These are phyloP conservation scores for Paraphoma chrysanthemicola DNA, from an alignment of 2,329 filamentous ascomycete genomes.

Conservation along the genomic window DNA sequence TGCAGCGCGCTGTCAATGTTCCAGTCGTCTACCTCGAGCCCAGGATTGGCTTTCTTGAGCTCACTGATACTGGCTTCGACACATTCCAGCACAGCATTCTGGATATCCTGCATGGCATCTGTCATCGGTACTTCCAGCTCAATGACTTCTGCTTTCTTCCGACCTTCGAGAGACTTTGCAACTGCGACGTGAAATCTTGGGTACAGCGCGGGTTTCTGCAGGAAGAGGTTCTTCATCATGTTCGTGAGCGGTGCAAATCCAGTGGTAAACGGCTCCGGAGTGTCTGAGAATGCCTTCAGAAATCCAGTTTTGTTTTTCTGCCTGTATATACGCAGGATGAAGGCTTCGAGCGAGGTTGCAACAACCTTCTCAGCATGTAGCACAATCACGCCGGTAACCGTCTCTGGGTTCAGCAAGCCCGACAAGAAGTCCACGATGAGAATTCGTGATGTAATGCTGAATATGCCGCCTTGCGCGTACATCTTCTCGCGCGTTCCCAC, in stretches of 20 bases:
- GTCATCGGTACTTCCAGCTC: conserved; percentile 97
- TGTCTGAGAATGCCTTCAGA: conserved; percentile 94
- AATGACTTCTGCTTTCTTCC: conserved; percentile 93
- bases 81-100: conserved; percentile 93
- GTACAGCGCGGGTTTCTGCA: conserved; percentile 88
- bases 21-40: conserved; percentile 96
- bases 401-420: conserved; percentile 79
- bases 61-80: conserved; percentile 95
- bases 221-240: conserved; percentile 91
- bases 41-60: conserved; percentile 87
- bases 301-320: conserved; percentile 95
- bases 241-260: conserved; percentile 88
- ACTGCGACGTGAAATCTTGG: conserved; percentile 93
- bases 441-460: conserved; percentile 95
- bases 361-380: conserved; percentile 87
- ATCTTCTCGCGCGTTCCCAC: conserved; percentile 89
- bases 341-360: conserved; percentile 89
- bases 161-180: conserved; percentile 86
- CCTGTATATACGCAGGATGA: conserved; percentile 90
- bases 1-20: conserved; percentile 91
- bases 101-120: conserved; percentile 89
- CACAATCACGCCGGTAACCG: conserved; percentile 84
- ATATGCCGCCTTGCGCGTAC: conserved; percentile 87
- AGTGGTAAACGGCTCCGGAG: conserved; percentile 85
- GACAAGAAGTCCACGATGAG: conserved; percentile 92